Conservation (phyloP, 1,284 basidiomycete species). For the Tranzscheliella williamsii region DNA sequence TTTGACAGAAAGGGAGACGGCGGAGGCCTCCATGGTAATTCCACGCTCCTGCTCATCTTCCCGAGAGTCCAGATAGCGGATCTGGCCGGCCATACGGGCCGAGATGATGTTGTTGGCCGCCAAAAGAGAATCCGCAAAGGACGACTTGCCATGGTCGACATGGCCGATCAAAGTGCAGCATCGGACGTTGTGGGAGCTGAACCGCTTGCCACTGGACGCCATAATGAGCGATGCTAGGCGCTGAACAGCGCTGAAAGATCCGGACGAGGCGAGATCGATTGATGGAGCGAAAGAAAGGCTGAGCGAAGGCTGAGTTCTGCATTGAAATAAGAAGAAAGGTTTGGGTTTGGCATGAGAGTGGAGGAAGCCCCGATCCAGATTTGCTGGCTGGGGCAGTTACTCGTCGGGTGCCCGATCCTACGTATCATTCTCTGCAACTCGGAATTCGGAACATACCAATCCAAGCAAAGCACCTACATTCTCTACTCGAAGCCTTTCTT, state of each 20-base stretch:
- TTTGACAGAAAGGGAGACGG: constrained; percentile 65
- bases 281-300: no score
- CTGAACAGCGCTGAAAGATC: no score
- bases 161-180: constrained; percentile 60
- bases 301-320: not conserved
- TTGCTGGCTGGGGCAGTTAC: no score
- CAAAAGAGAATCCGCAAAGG: constrained; percentile 90
- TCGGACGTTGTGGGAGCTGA: constrained; percentile 55
- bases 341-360: no score
- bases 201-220: constrained; percentile 36
- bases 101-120: constrained; percentile 99
- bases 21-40: constrained; percentile 98
- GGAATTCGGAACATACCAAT: no score
- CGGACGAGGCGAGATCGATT: no score
- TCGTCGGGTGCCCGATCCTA: no score
- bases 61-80: constrained; percentile 91
- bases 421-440: no score
- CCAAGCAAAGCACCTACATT: no score
- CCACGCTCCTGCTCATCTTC: constrained; percentile 97
- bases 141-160: constrained; percentile 61
- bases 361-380: no score
- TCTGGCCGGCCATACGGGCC: constrained; percentile 88
- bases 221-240: constrained; percentile 2
- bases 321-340: constrained; percentile 6
- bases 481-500: no score